Percentiles rank a stretch among this genome's conserved stretches.
These are phyloP conservation scores for Naganishia kalamii DNA, from an alignment of 768 basidiomycete species.

Conservation along the genomic window DNA sequence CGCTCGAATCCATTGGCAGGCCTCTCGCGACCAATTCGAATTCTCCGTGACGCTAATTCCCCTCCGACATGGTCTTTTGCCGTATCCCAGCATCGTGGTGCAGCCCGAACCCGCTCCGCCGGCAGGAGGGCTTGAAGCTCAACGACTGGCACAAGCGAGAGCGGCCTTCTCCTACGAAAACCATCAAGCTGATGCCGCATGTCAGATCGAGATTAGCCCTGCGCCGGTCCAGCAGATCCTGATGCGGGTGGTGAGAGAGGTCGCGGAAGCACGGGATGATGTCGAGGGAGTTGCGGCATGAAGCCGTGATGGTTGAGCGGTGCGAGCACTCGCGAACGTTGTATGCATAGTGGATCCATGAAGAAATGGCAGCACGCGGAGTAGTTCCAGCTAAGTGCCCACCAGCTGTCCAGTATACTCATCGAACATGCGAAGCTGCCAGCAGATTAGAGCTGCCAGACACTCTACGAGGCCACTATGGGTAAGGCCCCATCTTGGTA, in stretches of 20 bases:
- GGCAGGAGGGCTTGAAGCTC: background rate
- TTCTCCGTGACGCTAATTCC: constrained; percentile 15
- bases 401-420: no score
- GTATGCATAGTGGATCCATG: no score
- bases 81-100: constrained; percentile 16
- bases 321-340: no score
- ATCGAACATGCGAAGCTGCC: no score
- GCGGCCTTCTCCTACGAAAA: constrained; percentile 17
- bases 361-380: no score
- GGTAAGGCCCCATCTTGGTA: no score
- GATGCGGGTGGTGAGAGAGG: constrained; percentile 15
- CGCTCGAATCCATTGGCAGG: background rate
- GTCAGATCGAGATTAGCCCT: constrained; percentile 16
- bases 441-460: no score
- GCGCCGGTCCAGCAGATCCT: constrained; percentile 2
- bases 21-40: background rate
- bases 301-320: background rate
- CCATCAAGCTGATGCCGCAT: constrained; percentile 21
- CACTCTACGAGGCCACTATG: no score
- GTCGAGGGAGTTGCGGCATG: background rate
- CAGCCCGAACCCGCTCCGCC: constrained; percentile 8
- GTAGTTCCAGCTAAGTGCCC: no score
- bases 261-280: background rate
- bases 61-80: constrained; percentile 17
- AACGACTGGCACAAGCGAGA: background rate